Evolutionary conservation across 2,329 filamentous ascomycete species (phyloP), one percentile per base, ranked within the genome.

Genomic region (Periconia sp.): DNA sequence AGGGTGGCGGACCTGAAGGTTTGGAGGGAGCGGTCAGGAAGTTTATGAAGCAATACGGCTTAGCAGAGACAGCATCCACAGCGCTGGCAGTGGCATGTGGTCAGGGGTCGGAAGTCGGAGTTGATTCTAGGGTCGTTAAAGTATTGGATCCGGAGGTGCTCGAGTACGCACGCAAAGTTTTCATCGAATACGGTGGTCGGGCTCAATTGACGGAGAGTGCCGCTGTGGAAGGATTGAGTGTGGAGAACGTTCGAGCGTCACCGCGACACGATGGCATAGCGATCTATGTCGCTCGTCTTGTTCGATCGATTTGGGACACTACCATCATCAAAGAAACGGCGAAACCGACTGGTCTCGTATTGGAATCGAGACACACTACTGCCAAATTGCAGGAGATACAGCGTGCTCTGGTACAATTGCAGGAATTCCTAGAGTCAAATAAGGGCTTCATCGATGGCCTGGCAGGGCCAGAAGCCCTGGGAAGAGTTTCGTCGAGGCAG

Each of bases 21-120:
- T 77, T 94, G 10, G 92, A 96, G 63, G 85, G 82, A 17, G 90
- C 96, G 62, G 84, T 95, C 19, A 89, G 89, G 50, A 90, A 86
- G 56, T 93, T 99, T 64, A 90, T 94, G 56, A 85, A 87, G 53
- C 82, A 87, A 10, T 99, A 97, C 70, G 94, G 94, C 13, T 85
- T 92, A 11, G 87, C 88, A 3, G 94, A 99, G 72, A 94, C 90
- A 0, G 87, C 95, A 50, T 91, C 94, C 0, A 92, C 93, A 41
- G 92, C 94, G 23, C 79, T 99, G 48, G 94, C 94, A 11, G 94
- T 99, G 30, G 92, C 94, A 37, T 99, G 94, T 72, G 92, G 93
- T 3, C 92, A 97, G 70, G 93, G 92, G 10, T 87, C 89, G 23
- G 93, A 96, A 65, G 84, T 90, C 18, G 89, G 88, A 0, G 71